Evolutionary conservation across 495 filamentous ascomycete genomes (phyloP).

Genomic region (Aspergillus affinis): DNA sequence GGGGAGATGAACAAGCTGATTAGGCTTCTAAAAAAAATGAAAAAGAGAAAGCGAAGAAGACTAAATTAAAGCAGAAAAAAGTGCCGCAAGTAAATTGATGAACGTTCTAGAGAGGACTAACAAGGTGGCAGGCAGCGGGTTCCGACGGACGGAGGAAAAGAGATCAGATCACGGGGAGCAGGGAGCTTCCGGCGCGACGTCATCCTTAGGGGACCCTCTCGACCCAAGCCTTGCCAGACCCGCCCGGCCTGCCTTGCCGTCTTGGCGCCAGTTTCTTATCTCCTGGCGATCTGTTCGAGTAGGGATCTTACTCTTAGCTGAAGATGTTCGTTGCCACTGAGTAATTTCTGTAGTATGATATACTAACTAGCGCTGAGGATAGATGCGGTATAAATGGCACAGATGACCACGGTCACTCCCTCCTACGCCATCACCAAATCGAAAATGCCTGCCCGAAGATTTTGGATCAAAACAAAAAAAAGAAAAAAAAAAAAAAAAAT

Average conservation of each 20-base stretch:
- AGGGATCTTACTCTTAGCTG: too few relatives aligned
- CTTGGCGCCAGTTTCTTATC: constrained; percentile 8
- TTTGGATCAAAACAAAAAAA: not conserved
- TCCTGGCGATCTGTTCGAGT: not conserved
- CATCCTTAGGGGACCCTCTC: constrained; percentile 8
- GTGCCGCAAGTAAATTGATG: not conserved
- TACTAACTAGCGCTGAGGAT: too few relatives aligned
- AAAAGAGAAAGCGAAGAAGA: not conserved
- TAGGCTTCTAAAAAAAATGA: not conserved
- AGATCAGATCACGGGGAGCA: constrained; percentile 12
- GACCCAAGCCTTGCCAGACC: constrained; percentile 12
- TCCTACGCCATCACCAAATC: too few relatives aligned
- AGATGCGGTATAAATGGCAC: too few relatives aligned
- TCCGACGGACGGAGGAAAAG: constrained; percentile 1
- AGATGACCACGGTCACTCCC: too few relatives aligned
- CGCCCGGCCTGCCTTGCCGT: constrained; percentile 12
- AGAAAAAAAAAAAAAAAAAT: not conserved
- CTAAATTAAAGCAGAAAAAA: not conserved
- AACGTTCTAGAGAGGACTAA: not conserved
- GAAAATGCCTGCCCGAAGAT: not conserved
- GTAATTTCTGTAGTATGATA: too few relatives aligned
- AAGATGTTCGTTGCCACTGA: not conserved
- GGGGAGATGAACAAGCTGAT: not conserved
- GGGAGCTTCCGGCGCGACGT: constrained; percentile 2
- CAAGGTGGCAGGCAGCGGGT: not conserved